A percentile compares a stretch with the other conserved stretches of the same genome.
Conservation (phyloP, 495 filamentous ascomycete species). For the Aspergillus biplanus region DNA sequence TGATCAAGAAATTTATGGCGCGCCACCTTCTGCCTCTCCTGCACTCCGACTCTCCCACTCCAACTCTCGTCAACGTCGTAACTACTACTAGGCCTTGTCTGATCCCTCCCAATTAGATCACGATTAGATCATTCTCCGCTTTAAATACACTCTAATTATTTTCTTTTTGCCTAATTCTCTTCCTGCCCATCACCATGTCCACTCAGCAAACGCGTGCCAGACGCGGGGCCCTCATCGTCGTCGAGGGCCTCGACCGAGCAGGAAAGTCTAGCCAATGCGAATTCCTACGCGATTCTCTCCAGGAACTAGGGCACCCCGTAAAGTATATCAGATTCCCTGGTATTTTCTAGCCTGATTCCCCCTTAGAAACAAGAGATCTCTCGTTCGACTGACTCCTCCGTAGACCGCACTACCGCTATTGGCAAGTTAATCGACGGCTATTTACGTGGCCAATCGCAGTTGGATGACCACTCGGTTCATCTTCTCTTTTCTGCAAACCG, state of each 20-base stretch:
- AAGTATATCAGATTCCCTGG: constrained; percentile 87
- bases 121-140: not conserved
- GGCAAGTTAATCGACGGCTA: constrained; percentile 90
- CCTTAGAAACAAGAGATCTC: not conserved
- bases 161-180: not conserved
- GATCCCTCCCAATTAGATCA: not conserved
- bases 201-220: constrained; percentile 20
- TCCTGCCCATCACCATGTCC: constrained; percentile 23
- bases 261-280: constrained; percentile 96
- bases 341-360: constrained; percentile 38
- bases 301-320: constrained; percentile 63
- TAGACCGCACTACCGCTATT: constrained; percentile 87
- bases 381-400: constrained; percentile 20
- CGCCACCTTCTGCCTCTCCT: not conserved
- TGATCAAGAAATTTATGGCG: not conserved
- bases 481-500: constrained; percentile 94
- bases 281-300: constrained; percentile 65
- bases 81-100: too few relatives aligned
- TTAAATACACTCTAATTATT: not conserved
- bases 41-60: not conserved
- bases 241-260: constrained; percentile 92
- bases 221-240: constrained; percentile 80
- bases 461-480: constrained; percentile 93
- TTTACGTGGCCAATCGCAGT: constrained; percentile 70
- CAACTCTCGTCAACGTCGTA: not conserved